Conservation (phyloP, 345 rosid species). For the Limnanthes douglasii region DNA sequence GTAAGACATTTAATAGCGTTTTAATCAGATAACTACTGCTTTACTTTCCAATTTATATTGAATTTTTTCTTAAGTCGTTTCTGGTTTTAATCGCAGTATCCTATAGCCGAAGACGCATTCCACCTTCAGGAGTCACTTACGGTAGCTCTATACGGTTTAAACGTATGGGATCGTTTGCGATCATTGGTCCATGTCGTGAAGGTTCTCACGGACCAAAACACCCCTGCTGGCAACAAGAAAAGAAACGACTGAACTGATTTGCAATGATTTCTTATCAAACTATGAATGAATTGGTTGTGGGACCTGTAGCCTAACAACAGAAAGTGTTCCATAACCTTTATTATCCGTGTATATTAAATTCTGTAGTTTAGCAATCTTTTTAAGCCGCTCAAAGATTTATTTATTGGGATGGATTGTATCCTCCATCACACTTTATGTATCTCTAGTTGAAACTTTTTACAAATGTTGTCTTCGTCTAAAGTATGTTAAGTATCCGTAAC, state of each 20-base stretch:
- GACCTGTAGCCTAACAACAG: too few species aligned
- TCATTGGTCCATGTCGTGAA: constrained; percentile 64
- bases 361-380: too few species aligned
- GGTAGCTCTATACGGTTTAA: constrained; percentile 73
- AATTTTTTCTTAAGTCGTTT: constrained; percentile 1
- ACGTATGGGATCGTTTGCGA: constrained; percentile 74
- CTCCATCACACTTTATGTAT: too few species aligned
- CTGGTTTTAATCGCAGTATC: constrained; percentile 36
- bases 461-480: too few species aligned
- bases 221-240: constrained; percentile 18
- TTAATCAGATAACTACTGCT: background rate
- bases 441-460: too few species aligned
- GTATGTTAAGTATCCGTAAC: too few species aligned
- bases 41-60: background rate
- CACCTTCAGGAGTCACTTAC: constrained; percentile 82
- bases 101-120: constrained; percentile 71
- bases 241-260: constrained; percentile 26
- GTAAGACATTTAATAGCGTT: too few species aligned
- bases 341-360: too few species aligned
- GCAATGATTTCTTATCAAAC: background rate
- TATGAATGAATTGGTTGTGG: too few species aligned
- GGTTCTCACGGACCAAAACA: constrained; percentile 48
- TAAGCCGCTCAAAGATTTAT: too few species aligned
- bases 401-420: too few species aligned
- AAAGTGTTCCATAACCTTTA: too few species aligned